Evolutionary conservation across 768 basidiomycete species (phyloP).

Genomic region (Panus rudis): DNA sequence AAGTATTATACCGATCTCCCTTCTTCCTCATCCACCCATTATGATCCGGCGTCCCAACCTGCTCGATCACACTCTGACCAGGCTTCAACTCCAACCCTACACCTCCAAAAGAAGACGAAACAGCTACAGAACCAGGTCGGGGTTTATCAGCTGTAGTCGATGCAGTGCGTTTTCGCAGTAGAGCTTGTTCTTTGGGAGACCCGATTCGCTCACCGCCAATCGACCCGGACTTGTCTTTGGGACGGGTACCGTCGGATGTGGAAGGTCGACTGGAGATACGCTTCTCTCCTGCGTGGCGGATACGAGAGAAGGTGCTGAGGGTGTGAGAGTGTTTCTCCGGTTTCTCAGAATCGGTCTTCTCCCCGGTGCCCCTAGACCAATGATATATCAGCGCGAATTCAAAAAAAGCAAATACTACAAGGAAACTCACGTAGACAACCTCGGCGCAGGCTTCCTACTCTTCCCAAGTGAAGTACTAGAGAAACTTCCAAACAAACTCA

Average conservation of each 20-base stretch:
- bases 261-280: constrained; percentile 37
- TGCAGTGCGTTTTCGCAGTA: constrained; percentile 52
- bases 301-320: constrained; percentile 17
- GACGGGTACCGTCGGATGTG: constrained; percentile 30
- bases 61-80: constrained; percentile 74
- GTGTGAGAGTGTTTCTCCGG: constrained; percentile 30
- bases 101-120: too few species aligned
- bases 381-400: background rate
- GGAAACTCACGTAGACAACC: constrained; percentile 51
- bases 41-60: constrained; percentile 88
- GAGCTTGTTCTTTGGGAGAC: constrained; percentile 25
- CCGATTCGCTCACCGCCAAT: constrained; percentile 20
- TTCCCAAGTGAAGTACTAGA: constrained; percentile 61
- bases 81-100: too few species aligned
- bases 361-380: too few species aligned
- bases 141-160: constrained; percentile 12
- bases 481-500: constrained; percentile 76
- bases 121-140: too few species aligned
- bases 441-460: constrained; percentile 75
- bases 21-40: constrained; percentile 95
- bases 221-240: constrained; percentile 20
- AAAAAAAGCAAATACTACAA: background rate
- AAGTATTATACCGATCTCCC: constrained; percentile 85
- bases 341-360: constrained; percentile 22
- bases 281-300: constrained; percentile 24